Base-by-base conservation (phyloP, 441 rosid genomes). In the Corymbia citriodora region DNA sequence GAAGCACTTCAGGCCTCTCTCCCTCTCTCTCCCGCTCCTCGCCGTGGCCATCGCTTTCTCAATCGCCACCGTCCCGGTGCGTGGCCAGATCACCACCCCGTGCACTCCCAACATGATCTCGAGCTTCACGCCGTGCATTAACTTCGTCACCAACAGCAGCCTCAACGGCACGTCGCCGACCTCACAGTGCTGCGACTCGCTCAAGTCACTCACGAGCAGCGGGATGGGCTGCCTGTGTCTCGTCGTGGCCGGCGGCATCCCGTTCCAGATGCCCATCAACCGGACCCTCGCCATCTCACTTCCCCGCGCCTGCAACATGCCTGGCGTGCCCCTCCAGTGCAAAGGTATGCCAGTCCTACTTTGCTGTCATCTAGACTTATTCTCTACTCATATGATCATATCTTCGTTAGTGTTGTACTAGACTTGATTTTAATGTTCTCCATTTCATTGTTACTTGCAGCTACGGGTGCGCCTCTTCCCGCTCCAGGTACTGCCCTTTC, bases 281-380 rank as follows among this genome's bases (percentile, higher is more conserved):
- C 95, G 97, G 74, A 94, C 96, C 89, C 95, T 96, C 31, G 99
- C 99, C 70, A 92, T 98, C 72, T 94, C 96, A 79, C 99, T 98
- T 74, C 99, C 99, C 19, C 96, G 96, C 1, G 96, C 98, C 54
- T 97, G 99, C 88, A 97, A 97, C 95, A 96, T 96, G 98, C 94
- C 97, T 23, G 93, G 95, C 18, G 96, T 97, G 88, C 98, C 99
- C 25, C 91, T 98, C 91, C 98, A 96, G 74, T 97, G 99, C 97
- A 92, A 95, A 95, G 95, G 97, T 92, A 89, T 45, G 85, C 53
- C 45, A 45, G 17, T 45, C 18, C 85, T 79, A 7, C 53, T 79
- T 23, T 45, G 85, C n/a, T 25, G 85, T 79, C n/a, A 2, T 18
- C 23, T 0, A 13, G n/a, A 79, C 29, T 74, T 40, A 40, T 18